phyloP scores from a whole-genome alignment of 2,329 filamentous ascomycete genomes.

The Scolecobasidium constrictum region DNA sequence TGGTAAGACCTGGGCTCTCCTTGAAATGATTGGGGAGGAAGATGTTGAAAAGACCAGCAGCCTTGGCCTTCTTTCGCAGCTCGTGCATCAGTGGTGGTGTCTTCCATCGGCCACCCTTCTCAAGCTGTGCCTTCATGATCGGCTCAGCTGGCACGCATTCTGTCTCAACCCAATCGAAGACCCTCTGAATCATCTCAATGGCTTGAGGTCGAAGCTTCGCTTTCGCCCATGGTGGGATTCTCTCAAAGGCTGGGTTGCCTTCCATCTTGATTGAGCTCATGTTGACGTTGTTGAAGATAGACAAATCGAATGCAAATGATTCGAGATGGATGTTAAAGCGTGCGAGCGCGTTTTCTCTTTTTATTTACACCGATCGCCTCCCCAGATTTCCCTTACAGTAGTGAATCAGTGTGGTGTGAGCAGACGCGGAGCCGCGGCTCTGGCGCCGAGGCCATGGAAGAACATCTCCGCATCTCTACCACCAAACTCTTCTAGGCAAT shows the following conservation, averaged over 20 bases:
- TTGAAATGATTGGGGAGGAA: slow-evolving; percentile 31
- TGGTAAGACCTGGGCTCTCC: slow-evolving; percentile 33
- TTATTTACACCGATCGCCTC: no score
- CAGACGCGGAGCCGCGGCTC: neutral
- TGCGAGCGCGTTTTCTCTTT: no score
- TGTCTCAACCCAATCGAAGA: slow-evolving; percentile 33
- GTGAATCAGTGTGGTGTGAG: no score
- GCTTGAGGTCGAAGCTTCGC: slow-evolving; percentile 38
- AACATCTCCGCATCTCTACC: slow-evolving; percentile 4
- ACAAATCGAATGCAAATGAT: neutral
- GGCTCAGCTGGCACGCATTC: slow-evolving; percentile 34
- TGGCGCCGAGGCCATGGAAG: slow-evolving; percentile 2
- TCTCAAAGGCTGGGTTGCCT: slow-evolving; percentile 24
- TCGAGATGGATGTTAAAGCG: no score
- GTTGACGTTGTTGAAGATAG: slow-evolving; percentile 4
- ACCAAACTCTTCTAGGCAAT: neutral
- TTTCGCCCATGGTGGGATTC: slow-evolving; percentile 35
- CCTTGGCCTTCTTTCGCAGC: slow-evolving; percentile 31
- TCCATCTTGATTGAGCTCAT: slow-evolving; percentile 16
- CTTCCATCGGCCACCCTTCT: slow-evolving; percentile 23
- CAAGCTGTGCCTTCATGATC: slow-evolving; percentile 30
- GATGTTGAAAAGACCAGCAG: slow-evolving; percentile 27
- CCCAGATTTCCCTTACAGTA: no score
- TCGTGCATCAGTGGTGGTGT: slow-evolving; percentile 31
- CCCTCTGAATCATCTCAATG: slow-evolving; percentile 30